Evolutionary conservation across 306 rosid species (phyloP).

Genomic region (Quercus wislizeni): DNA sequence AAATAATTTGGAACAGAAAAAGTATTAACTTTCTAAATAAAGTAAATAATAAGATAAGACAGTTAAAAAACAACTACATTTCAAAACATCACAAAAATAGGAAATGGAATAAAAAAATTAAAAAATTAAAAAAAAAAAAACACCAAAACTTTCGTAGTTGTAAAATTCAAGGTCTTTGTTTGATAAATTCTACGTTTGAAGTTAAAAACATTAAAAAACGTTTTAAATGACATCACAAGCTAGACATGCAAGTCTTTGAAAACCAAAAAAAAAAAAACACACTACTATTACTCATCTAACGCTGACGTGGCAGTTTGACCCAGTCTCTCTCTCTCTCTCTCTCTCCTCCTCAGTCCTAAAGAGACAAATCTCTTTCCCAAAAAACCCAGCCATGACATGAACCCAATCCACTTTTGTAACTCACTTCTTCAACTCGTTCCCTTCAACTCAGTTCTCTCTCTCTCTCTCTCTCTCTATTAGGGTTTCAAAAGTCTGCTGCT

Average conservation of each 20-base stretch:
- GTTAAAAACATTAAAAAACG: too few species aligned
- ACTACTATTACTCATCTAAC: not conserved
- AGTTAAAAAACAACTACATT: too few species aligned
- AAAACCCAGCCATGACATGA: not conserved
- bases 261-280: too few species aligned
- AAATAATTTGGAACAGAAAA: too few species aligned
- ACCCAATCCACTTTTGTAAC: slow-evolving; percentile 1
- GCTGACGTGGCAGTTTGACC: slow-evolving; percentile 59
- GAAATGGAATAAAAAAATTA: too few species aligned
- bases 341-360: not conserved
- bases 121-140: too few species aligned
- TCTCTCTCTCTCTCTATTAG: not conserved
- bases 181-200: too few species aligned
- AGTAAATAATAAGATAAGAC: too few species aligned
- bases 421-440: slow-evolving; percentile 35
- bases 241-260: slow-evolving; percentile 34
- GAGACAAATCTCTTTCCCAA: not conserved
- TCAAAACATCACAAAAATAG: too few species aligned
- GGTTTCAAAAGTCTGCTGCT: slow-evolving; percentile 16
- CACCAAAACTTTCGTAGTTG: too few species aligned
- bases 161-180: too few species aligned
- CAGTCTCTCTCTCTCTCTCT: slow-evolving; percentile 19
- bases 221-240: not conserved
- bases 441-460: not conserved
- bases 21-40: too few species aligned